Percentiles rank a stretch among this genome's conserved stretches.
phyloP scores from a whole-genome alignment of 805 yeast species.

The Lachancea cidri region DNA sequence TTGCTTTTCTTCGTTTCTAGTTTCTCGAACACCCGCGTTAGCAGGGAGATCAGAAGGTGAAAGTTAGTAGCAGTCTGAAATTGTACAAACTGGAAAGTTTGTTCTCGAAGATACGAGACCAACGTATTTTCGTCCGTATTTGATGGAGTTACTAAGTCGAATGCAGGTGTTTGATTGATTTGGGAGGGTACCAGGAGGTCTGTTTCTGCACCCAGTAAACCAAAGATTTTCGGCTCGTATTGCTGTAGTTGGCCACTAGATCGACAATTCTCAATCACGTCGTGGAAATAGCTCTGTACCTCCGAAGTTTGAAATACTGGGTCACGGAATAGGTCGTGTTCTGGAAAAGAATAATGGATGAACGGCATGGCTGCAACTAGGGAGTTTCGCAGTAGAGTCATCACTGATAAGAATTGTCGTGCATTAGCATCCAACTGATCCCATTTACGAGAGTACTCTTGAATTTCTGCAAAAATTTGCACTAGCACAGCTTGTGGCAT shows the following conservation, averaged over 20 bases:
- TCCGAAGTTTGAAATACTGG: conserved; percentile 21
- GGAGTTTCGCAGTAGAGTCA: conserved; percentile 20
- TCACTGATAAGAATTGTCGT: conserved; percentile 17
- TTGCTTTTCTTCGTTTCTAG: conserved; percentile 27
- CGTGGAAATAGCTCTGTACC: conserved; percentile 21
- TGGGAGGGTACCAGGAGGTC: not conserved
- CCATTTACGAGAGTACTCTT: conserved; percentile 16
- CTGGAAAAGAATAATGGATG: conserved; percentile 26
- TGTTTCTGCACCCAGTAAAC: not conserved
- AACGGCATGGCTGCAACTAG: conserved; percentile 26
- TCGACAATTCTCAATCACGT: conserved; percentile 6
- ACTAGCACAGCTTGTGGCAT: conserved; percentile 15
- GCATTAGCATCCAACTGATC: conserved; percentile 14
- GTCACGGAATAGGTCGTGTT: conserved; percentile 27
- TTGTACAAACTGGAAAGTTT: conserved; percentile 23
- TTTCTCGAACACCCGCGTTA: conserved; percentile 26
- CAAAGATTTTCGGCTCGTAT: conserved; percentile 1
- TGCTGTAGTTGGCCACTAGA: conserved; percentile 3
- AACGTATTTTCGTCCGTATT: conserved; percentile 1
- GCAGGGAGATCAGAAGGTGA: conserved; percentile 18
- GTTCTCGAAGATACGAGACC: conserved; percentile 8
- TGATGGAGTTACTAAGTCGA: not conserved
- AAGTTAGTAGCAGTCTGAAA: conserved; percentile 27
- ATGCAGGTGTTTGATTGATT: not conserved
- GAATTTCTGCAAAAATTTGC: conserved; percentile 31